Evolutionary conservation across 768 basidiomycete species (phyloP).

Genomic region (Mrakia blollopis): DNA sequence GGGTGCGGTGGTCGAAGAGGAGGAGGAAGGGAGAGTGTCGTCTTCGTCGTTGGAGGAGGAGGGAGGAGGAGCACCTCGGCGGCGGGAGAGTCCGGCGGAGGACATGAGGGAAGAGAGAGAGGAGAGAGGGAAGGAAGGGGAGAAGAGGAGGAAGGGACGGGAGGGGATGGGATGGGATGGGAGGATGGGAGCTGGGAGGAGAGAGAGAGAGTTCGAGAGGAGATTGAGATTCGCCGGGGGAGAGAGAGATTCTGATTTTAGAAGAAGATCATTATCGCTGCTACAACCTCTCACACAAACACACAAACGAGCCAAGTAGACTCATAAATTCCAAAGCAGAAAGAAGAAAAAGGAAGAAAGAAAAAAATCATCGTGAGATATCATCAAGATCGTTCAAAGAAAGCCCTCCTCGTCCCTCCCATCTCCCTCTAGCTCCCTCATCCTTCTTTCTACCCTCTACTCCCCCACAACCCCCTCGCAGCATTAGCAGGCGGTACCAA

Average conservation of each 20-base stretch:
- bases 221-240: neutral
- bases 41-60: conserved; percentile 20
- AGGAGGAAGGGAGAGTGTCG: conserved; percentile 1
- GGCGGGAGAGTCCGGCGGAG: conserved; percentile 20
- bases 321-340: too few species aligned
- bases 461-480: conserved; percentile 19
- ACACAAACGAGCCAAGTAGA: too few species aligned
- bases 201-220: neutral
- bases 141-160: neutral
- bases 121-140: neutral
- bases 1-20: neutral
- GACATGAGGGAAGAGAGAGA: neutral
- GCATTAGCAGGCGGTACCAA: neutral
- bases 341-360: too few species aligned
- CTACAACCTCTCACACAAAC: too few species aligned
- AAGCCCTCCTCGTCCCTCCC: too few species aligned
- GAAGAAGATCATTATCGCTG: neutral
- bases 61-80: neutral
- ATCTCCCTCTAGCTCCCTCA: too few species aligned
- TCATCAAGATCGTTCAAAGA: too few species aligned
- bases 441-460: neutral
- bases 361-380: too few species aligned
- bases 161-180: neutral
- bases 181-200: neutral
- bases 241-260: neutral